Conservation (phyloP, 208 protist genomes). For the Acanthamoeba lenticulata region DNA sequence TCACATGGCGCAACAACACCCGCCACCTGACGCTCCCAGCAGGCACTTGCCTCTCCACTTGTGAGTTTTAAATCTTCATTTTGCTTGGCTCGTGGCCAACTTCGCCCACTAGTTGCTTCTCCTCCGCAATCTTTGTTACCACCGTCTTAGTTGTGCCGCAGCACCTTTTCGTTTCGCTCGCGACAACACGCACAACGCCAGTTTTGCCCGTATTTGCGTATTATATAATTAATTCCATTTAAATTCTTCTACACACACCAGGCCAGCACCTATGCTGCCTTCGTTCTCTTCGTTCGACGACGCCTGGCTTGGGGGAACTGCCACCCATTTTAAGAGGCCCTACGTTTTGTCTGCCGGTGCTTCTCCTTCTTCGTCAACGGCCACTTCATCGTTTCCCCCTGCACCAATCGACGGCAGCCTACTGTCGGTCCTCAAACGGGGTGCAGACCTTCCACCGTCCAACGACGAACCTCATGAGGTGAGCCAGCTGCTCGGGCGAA, state of each 20-base stretch:
- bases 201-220: not conserved
- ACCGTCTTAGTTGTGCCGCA: too few species aligned
- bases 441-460: not conserved
- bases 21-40: too few species aligned
- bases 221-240: not conserved
- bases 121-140: too few species aligned
- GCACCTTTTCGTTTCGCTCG: too few species aligned
- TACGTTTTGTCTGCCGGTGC: not conserved
- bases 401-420: not conserved
- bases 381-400: not conserved
- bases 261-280: not conserved
- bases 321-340: not conserved
- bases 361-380: not conserved
- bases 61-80: too few species aligned
- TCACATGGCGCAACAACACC: too few species aligned
- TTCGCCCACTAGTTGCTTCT: too few species aligned
- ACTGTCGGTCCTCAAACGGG: not conserved
- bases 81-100: too few species aligned
- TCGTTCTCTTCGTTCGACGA: constrained; percentile 17
- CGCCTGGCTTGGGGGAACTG: not conserved
- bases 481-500: not conserved
- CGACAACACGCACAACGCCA: too few species aligned
- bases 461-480: not conserved
- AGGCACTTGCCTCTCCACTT: too few species aligned
- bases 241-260: not conserved